A percentile compares a stretch with the other conserved stretches of the same genome.
phyloP scores from a whole-genome alignment of 73 alveolate species.

The Halteria grandinella region DNA sequence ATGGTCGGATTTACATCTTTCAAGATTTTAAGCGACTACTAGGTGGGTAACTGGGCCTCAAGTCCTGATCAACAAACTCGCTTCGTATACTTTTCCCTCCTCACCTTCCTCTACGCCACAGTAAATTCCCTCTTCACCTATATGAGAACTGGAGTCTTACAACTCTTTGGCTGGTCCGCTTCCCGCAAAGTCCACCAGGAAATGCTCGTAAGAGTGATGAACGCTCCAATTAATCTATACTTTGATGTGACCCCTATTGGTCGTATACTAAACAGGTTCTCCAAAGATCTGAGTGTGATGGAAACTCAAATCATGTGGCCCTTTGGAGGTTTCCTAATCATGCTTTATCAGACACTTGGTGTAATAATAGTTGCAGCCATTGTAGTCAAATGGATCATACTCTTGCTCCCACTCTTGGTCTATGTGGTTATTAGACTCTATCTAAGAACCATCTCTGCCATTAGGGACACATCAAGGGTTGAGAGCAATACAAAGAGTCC shows the following conservation, averaged over 20 bases:
- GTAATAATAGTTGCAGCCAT: constrained; percentile 2
- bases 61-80: no score
- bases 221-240: constrained; percentile 90
- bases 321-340: not conserved
- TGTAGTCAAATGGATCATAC: constrained; percentile 21
- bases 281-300: constrained; percentile 55
- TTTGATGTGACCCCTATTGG: constrained; percentile 94
- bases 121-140: constrained; percentile 7
- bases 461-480: constrained; percentile 84
- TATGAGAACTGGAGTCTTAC: constrained; percentile 11
- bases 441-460: constrained; percentile 13
- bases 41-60: constrained; percentile 45
- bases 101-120: constrained; percentile 33
- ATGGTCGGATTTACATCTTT: constrained; percentile 10
- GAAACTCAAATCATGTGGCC: constrained; percentile 7
- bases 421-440: not conserved
- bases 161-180: constrained; percentile 49
- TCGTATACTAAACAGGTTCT: constrained; percentile 84
- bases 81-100: constrained; percentile 26
- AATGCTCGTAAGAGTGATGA: constrained; percentile 79
- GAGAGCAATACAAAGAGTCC: constrained; percentile 92
- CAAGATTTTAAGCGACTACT: constrained; percentile 1
- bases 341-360: constrained; percentile 11
- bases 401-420: not conserved
- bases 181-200: constrained; percentile 74